Evolutionary conservation across 1,284 basidiomycete genomes (phyloP), one percentile per base, ranked within the genome.

Genomic region (Neotropicomus parvogracilis): DNA sequence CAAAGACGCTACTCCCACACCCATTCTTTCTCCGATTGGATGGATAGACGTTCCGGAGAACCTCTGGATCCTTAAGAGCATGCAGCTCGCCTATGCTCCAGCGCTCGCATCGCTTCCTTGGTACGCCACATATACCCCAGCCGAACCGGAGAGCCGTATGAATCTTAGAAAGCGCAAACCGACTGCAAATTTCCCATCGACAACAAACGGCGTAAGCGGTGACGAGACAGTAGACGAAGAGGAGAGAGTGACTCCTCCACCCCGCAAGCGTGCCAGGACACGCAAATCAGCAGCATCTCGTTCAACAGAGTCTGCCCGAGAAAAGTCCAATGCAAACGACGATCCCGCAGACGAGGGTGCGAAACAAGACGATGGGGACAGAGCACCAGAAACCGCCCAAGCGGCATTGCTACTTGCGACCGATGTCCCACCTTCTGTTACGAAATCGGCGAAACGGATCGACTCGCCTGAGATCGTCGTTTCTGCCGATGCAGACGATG

Each of bases 21-120:
- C 63, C 10, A 68, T 65, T 29, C 60, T 68, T n/a, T 63, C 63
- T 26, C 66, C 63, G 50, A 67, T 68, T 53, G 66, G 53, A 39
- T 65, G 63, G 63, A 65, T 65, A 36, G 63, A 65, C 16, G 45
- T 54, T 12, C 63, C 59, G 24, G 65, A 65, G 49, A 65, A 65
- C 45, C 66, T 65, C 39, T 68, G 66, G 66, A 66, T 65, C 17
- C 66, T 65, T 7, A 54, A 49, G 38, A 65, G 58, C 45, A 63
- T 66, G 43, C 63, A 65, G 41, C 49, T 54, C 17, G 66, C 63
- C 12, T 64, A 67, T 41, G 54, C 57, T 0, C 49, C 54, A n/a
- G 50, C 50, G 0, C 66, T 64, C 24, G 50, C 63, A 14, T 45
- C 54, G 2, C 21, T 52, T 5, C 49, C 63, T 5, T 64, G 63